Percentiles rank a stretch among this genome's conserved stretches.
These are phyloP conservation scores for Hypholoma sublateritium DNA, from an alignment of 768 basidiomycete species.

Conservation along the genomic window DNA sequence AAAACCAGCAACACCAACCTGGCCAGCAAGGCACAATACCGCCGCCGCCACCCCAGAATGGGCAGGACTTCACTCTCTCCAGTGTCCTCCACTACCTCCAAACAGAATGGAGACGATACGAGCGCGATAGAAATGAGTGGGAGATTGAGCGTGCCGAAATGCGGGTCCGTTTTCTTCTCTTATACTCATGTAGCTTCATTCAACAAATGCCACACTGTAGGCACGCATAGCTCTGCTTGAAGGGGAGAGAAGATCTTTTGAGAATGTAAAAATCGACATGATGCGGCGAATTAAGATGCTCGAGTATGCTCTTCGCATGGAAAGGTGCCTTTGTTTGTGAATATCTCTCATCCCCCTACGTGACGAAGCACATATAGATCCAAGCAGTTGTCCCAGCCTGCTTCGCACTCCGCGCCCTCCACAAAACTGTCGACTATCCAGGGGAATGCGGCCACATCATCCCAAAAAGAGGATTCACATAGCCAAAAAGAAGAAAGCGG, in stretches of 20 bases:
- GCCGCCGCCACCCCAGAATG: constrained; percentile 79
- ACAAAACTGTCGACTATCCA: constrained; percentile 68
- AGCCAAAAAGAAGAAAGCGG: constrained; percentile 81
- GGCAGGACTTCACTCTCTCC: constrained; percentile 91
- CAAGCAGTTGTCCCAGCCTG: constrained; percentile 71
- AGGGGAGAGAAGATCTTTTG: constrained; percentile 94
- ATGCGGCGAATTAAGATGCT: constrained; percentile 99
- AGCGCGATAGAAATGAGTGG: constrained; percentile 99
- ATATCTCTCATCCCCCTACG: constrained; percentile 9
- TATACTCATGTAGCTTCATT: constrained; percentile 18
- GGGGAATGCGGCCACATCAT: constrained; percentile 43
- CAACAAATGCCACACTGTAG: constrained; percentile 38
- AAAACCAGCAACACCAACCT: constrained; percentile 50
- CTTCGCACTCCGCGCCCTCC: constrained; percentile 58
- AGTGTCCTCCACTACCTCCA: constrained; percentile 96
- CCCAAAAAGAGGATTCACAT: constrained; percentile 69
- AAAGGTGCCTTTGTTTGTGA: constrained; percentile 64
- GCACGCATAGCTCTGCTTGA: constrained; percentile 97
- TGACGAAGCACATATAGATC: constrained; percentile 50
- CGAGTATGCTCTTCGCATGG: constrained; percentile 94
- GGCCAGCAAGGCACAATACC: constrained; percentile 55
- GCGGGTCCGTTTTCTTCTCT: constrained; percentile 64
- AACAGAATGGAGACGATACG: constrained; percentile 96
- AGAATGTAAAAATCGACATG: constrained; percentile 94
- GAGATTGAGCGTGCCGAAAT: constrained; percentile 99